Percentiles rank a stretch among this genome's conserved stretches.
phyloP scores from a whole-genome alignment of 352 stramenopile genomes.

The Globisporangium megalacanthum region DNA sequence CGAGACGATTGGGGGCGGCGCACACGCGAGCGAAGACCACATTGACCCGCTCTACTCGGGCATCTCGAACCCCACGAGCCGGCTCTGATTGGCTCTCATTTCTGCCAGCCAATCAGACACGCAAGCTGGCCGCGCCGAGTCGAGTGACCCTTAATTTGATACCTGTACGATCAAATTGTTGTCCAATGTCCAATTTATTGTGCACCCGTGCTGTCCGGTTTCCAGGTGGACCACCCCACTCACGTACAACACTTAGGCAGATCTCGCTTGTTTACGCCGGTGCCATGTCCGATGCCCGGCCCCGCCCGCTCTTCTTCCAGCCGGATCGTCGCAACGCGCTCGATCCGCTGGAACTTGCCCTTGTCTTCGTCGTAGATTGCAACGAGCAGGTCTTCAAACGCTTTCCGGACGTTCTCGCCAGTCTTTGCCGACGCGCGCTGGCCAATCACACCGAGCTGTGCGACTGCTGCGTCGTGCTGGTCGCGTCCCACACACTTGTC shows the following conservation, averaged over 20 bases:
- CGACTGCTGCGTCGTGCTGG: slow-evolving; percentile 35
- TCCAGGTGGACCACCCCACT: not conserved
- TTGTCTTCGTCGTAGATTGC: slow-evolving; percentile 64
- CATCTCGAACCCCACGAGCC: slow-evolving; percentile 26
- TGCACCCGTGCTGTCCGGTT: not conserved
- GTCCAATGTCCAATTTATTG: not conserved
- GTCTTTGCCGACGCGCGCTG: slow-evolving; percentile 70
- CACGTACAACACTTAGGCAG: slow-evolving; percentile 10
- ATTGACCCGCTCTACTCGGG: slow-evolving; percentile 69
- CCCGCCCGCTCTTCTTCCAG: slow-evolving; percentile 19
- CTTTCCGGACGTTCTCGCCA: slow-evolving; percentile 50
- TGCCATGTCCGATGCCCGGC: not conserved
- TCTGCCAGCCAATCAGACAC: too few species aligned
- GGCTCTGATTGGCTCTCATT: slow-evolving; percentile 1
- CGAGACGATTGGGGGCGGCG: slow-evolving; percentile 29
- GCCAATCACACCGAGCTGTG: slow-evolving; percentile 35
- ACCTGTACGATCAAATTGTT: too few species aligned
- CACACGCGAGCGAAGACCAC: slow-evolving; percentile 35
- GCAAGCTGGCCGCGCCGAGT: too few species aligned
- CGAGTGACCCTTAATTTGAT: too few species aligned
- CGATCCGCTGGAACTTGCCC: slow-evolving; percentile 30
- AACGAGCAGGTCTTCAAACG: slow-evolving; percentile 72
- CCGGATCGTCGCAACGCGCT: slow-evolving; percentile 28
- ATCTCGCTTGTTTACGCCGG: slow-evolving; percentile 6
- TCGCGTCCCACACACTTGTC: slow-evolving; percentile 23